Evolutionary conservation across 441 rosid species (phyloP).

Genomic region (Flueggea neowawraea): DNA sequence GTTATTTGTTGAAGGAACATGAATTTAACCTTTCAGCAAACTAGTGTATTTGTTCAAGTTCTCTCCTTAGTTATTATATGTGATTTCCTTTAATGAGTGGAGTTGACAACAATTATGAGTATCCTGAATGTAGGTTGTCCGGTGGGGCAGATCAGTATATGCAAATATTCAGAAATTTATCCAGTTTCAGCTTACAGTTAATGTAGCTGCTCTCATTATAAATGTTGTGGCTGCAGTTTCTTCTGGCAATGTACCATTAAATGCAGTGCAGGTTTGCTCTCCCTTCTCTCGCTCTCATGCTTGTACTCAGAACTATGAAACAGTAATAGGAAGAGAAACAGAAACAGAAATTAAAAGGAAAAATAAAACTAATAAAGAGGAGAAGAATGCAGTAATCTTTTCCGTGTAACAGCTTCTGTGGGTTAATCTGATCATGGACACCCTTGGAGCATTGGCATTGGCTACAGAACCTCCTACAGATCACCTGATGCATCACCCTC

Average conservation of each 20-base stretch:
- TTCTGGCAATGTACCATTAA: constrained; percentile 92
- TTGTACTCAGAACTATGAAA: background rate
- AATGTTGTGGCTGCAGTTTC: constrained; percentile 95
- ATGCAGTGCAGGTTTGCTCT: constrained; percentile 87
- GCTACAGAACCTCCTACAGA: constrained; percentile 99
- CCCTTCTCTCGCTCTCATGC: background rate
- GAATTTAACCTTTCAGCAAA: no score
- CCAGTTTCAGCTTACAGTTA: constrained; percentile 99
- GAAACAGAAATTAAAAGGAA: no score
- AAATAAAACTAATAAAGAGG: background rate
- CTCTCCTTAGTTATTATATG: no score
- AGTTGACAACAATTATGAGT: background rate
- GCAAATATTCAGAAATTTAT: constrained; percentile 99
- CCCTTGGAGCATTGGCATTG: constrained; percentile 96
- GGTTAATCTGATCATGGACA: constrained; percentile 99
- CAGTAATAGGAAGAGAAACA: no score
- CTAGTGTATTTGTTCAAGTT: no score
- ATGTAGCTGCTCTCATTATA: constrained; percentile 93
- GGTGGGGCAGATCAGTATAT: constrained; percentile 99
- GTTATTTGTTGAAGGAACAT: background rate
- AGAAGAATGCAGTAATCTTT: background rate
- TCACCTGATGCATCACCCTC: constrained; percentile 79
- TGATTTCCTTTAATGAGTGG: background rate
- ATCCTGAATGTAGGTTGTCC: constrained; percentile 65
- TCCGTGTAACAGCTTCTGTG: constrained; percentile 71